phyloP scores from a whole-genome alignment of 2,329 filamentous ascomycete genomes.

The Clarireedia monteithiana region DNA sequence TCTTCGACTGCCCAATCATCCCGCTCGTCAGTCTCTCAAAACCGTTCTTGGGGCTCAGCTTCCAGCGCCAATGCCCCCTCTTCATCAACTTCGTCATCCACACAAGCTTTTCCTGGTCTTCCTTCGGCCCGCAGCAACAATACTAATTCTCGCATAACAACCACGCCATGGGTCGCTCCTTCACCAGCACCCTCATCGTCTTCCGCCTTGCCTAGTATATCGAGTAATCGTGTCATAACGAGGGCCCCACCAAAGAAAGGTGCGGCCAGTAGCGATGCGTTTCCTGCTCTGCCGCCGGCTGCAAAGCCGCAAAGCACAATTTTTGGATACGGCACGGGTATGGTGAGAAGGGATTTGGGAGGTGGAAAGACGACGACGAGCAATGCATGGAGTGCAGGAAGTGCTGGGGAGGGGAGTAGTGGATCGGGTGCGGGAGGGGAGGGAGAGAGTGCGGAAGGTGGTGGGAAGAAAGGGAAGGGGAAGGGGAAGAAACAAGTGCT shows the following conservation, averaged over 20 bases:
- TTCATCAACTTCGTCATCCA: constrained; percentile 20
- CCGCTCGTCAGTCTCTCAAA: constrained; percentile 47
- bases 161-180: constrained; percentile 29
- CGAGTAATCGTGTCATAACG: constrained; percentile 12
- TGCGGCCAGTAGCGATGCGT: constrained; percentile 46
- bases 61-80: constrained; percentile 18
- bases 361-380: constrained; percentile 20
- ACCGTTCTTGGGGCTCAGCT: constrained; percentile 47
- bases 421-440: constrained; percentile 11
- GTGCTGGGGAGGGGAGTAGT: constrained; percentile 16
- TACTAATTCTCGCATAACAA: constrained; percentile 22
- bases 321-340: constrained; percentile 50
- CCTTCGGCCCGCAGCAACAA: constrained; percentile 22
- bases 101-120: constrained; percentile 38
- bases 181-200: constrained; percentile 29
- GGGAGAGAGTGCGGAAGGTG: constrained; percentile 8
- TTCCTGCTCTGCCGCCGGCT: constrained; percentile 75
- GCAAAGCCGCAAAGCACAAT: constrained; percentile 59
- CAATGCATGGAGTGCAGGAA: constrained; percentile 21
- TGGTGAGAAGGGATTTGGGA: constrained; percentile 45
- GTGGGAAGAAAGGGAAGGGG: constrained; percentile 43
- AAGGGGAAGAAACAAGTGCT: constrained; percentile 54
- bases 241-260: constrained; percentile 2
- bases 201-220: constrained; percentile 18
- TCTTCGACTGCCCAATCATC: constrained; percentile 62